Percentiles rank a stretch among this genome's conserved stretches.
phyloP scores from a whole-genome alignment of 139 green algal genomes.

The Diplosphaera chodatii region DNA sequence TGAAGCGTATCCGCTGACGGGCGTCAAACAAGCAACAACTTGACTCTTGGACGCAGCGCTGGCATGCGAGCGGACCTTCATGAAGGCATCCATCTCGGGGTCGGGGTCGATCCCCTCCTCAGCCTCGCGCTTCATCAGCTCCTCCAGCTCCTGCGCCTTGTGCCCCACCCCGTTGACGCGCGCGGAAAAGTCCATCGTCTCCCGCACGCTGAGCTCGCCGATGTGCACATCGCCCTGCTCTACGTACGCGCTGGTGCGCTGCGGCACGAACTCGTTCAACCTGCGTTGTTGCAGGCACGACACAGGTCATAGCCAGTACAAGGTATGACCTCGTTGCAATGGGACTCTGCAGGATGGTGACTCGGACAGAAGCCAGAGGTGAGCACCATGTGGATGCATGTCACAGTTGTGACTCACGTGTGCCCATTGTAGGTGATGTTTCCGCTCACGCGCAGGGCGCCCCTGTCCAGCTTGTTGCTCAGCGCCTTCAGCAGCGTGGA shows the following conservation, averaged over 20 bases:
- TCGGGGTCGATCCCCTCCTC: constrained; percentile 12
- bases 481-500: background rate
- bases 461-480: background rate
- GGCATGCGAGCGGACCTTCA: too few relatives aligned
- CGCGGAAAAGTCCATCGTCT: constrained; percentile 63
- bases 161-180: background rate
- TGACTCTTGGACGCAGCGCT: too few relatives aligned
- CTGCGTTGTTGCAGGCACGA: too few relatives aligned
- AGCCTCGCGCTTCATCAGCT: constrained; percentile 18
- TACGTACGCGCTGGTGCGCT: constrained; percentile 43
- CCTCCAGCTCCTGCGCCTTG: background rate
- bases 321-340: background rate
- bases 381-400: background rate
- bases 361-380: too few relatives aligned
- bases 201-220: constrained; percentile 37
- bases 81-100: constrained; percentile 15
- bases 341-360: background rate
- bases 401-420: background rate
- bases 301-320: background rate
- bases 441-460: background rate
- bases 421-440: constrained; percentile 30
- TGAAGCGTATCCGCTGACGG: too few relatives aligned
- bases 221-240: constrained; percentile 58
- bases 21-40: too few relatives aligned
- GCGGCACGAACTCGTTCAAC: constrained; percentile 44